Evolutionary conservation across 768 basidiomycete species (phyloP).

Genomic region (Lepiota venenata): DNA sequence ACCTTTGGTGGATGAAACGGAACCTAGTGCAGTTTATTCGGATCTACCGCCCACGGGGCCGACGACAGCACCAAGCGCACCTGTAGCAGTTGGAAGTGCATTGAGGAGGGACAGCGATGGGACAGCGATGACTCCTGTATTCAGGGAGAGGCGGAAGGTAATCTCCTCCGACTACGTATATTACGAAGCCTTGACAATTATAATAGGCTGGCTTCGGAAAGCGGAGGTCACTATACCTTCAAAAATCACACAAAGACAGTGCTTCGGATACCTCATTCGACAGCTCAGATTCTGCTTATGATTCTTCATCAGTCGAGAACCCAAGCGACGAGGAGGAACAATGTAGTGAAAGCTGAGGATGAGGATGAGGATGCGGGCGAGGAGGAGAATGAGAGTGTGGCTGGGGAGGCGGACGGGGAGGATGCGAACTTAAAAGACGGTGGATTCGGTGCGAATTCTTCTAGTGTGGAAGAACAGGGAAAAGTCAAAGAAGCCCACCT

Average conservation of each 20-base stretch:
- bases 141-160: slow-evolving; percentile 36
- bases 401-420: slow-evolving; percentile 16
- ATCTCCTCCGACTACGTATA: background rate
- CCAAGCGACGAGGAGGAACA: slow-evolving; percentile 20
- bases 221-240: slow-evolving; percentile 6
- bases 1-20: background rate
- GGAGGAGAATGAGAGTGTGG: slow-evolving; percentile 17
- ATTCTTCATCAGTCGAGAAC: slow-evolving; percentile 12
- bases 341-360: slow-evolving; percentile 17
- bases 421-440: slow-evolving; percentile 17
- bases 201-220: slow-evolving; percentile 45
- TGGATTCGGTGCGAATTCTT: slow-evolving; percentile 12
- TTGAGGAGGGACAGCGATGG: slow-evolving; percentile 68
- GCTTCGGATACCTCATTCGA: slow-evolving; percentile 65
- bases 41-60: slow-evolving; percentile 11
- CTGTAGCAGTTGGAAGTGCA: slow-evolving; percentile 53
- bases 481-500: slow-evolving; percentile 46
- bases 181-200: slow-evolving; percentile 13
- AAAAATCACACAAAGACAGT: slow-evolving; percentile 17
- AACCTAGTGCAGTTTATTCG: slow-evolving; percentile 11
- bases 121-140: slow-evolving; percentile 45
- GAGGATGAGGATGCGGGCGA: no score
- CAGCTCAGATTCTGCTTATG: slow-evolving; percentile 72
- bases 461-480: slow-evolving; percentile 4
- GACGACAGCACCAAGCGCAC: slow-evolving; percentile 16